Evolutionary conservation across 2,329 filamentous ascomycete species (phyloP), one percentile per base, ranked within the genome.

Genomic region (Clarireedia sp.): DNA sequence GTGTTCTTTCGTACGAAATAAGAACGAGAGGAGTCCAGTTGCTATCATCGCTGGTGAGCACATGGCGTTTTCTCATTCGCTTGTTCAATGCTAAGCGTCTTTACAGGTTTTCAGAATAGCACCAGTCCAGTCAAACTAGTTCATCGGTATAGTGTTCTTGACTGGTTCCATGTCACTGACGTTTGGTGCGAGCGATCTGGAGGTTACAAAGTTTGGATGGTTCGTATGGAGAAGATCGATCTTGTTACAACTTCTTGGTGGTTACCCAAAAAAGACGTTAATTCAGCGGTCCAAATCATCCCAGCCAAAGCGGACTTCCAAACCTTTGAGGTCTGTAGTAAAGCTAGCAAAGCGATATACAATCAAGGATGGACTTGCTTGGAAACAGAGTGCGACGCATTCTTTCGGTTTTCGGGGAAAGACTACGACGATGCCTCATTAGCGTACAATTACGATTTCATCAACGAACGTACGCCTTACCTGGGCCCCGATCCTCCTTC

Each of bases 91-190:
- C 16, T 41, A 5, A 45, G 57, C 53, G 16, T 48, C 24, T 69
- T 70, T 40, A 57, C 64, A 76, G 83, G 85, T 1, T 67, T 76
- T 16, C 67, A 76, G 52, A 80, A 83, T 59, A 65, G 67, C 3
- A 66, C 74, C 21, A 72, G 78, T 17, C 73, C 74, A 0, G 75
- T 74, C 1, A 70, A 73, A 24, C 71, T 84, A 7, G 78, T 79
- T 0, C 74, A 84, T 56, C 71, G 76, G 0, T 90, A 83, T 63
- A 82, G 78, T 54, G 81, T 89, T 0, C 73, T 90, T 43, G 85
- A 75, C n/a, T 83, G 77, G 67, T 90, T 88, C 66, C 80, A 83
- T 48, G 73, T 87, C 12, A 86, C 84, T 0, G 73, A 85, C 48
- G 73, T 89, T 0, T 91, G 87, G 87, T 73, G 70, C 10, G 87